Conservation (phyloP, 2,329 filamentous ascomycete genomes). For the Sordariomycetes sp. region DNA sequence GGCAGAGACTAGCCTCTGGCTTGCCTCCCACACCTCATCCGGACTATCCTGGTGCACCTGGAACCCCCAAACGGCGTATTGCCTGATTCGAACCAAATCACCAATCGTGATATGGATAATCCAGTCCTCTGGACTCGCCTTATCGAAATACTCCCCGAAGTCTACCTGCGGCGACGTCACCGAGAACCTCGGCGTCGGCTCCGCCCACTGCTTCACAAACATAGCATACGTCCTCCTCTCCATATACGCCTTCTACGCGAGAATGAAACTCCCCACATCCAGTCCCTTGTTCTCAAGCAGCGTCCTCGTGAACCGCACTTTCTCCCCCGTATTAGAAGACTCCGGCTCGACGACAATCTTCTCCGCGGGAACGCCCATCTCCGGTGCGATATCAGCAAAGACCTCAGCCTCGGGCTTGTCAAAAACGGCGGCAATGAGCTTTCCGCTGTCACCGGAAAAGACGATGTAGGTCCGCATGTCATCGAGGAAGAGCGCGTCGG, state of each 20-base stretch:
- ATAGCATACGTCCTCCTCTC: background rate
- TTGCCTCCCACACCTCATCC: background rate
- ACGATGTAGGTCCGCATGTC: background rate
- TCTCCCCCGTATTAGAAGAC: background rate
- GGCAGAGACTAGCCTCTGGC: background rate
- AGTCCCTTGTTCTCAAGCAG: background rate
- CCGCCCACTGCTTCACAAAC: background rate
- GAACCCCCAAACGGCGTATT: background rate
- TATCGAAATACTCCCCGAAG: background rate
- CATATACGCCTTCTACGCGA: background rate
- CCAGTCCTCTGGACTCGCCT: background rate
- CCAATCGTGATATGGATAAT: background rate
- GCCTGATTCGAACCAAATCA: background rate
- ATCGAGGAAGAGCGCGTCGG: background rate
- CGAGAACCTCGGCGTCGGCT: background rate
- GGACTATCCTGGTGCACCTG: background rate
- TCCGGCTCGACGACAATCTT: background rate
- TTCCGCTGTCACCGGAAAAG: background rate
- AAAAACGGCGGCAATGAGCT: background rate
- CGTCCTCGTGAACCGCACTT: background rate
- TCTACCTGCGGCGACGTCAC: background rate
- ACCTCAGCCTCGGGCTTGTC: background rate
- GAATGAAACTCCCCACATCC: background rate
- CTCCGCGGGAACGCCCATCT: background rate
- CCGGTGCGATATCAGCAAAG: background rate